Percentiles rank a stretch among this genome's conserved stretches.
Conservation (phyloP, 164 flowering plant genomes). For the Magnolia kwangsiensis region DNA sequence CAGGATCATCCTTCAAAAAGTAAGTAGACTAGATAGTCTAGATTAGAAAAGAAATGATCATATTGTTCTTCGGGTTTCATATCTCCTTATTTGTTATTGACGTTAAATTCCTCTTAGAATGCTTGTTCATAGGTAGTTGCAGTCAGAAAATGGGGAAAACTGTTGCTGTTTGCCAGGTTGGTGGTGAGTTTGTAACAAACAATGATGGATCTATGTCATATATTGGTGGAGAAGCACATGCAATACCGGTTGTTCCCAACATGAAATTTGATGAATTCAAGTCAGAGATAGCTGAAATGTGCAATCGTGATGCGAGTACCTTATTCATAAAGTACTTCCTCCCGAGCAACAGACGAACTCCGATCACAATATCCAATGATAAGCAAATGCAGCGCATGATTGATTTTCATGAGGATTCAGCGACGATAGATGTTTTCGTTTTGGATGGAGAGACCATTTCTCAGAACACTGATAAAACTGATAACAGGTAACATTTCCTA, state of each 20-base stretch:
- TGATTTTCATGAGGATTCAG: conserved; percentile 51
- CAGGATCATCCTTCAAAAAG: too few species aligned
- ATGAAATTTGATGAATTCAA: conserved; percentile 59
- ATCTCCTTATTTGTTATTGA: background rate
- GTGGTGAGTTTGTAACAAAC: conserved; percentile 59
- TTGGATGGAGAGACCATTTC: conserved; percentile 41
- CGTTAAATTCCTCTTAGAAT: background rate
- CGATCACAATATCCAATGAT: conserved; percentile 28
- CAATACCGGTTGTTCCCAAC: conserved; percentile 49
- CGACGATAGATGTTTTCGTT: conserved; percentile 62
- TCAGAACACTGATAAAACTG: background rate
- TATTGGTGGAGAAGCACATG: conserved; percentile 77
- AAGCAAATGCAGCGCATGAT: conserved; percentile 64
- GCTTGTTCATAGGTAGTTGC: background rate
- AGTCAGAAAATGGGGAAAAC: background rate
- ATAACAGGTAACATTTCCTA: conserved; percentile 2
- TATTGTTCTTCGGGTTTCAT: background rate
- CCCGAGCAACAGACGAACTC: conserved; percentile 63
- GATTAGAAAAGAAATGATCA: too few species aligned
- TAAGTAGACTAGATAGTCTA: too few species aligned
- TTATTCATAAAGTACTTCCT: conserved; percentile 71
- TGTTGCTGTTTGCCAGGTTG: conserved; percentile 36
- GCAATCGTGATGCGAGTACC: conserved; percentile 36
- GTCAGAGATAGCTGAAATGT: conserved; percentile 58
- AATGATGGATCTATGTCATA: conserved; percentile 65